These are phyloP conservation scores for Aureobasidium sp. DNA, from an alignment of 2,329 filamentous ascomycete genomes.

Conservation along the genomic window DNA sequence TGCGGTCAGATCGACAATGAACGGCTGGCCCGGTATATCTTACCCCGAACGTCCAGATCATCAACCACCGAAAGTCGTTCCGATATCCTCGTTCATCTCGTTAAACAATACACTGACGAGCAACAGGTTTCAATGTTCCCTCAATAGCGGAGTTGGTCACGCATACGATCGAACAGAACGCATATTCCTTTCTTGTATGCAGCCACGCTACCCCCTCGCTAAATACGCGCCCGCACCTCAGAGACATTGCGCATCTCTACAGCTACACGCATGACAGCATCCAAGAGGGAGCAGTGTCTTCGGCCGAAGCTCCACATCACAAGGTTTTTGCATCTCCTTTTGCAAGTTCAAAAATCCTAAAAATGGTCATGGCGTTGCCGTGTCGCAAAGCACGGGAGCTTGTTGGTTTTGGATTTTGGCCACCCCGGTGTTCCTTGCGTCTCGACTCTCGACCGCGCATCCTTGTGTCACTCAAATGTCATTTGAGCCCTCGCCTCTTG, in stretches of 20 bases:
- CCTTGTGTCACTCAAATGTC: background rate
- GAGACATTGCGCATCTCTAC: background rate
- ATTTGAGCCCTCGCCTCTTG: background rate
- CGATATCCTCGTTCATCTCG: background rate
- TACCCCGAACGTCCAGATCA: background rate
- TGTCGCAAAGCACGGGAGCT: background rate
- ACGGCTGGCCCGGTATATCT: background rate
- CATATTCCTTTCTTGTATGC: background rate
- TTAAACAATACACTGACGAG: background rate
- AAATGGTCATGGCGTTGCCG: background rate
- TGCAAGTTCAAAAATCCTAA: background rate
- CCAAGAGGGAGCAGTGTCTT: background rate
- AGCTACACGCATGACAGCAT: background rate
- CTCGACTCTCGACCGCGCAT: background rate
- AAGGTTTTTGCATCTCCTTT: background rate
- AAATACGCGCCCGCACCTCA: background rate
- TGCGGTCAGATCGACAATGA: background rate
- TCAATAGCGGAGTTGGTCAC: background rate
- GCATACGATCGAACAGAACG: background rate
- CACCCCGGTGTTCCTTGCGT: background rate
- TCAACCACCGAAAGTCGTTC: background rate
- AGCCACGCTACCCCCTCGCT: background rate
- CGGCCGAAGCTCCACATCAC: background rate
- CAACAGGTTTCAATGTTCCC: background rate
- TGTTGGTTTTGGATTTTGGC: background rate